These are phyloP conservation scores for Paramarasmius palmivorus DNA, from an alignment of 1,284 basidiomycete species.

Conservation along the genomic window DNA sequence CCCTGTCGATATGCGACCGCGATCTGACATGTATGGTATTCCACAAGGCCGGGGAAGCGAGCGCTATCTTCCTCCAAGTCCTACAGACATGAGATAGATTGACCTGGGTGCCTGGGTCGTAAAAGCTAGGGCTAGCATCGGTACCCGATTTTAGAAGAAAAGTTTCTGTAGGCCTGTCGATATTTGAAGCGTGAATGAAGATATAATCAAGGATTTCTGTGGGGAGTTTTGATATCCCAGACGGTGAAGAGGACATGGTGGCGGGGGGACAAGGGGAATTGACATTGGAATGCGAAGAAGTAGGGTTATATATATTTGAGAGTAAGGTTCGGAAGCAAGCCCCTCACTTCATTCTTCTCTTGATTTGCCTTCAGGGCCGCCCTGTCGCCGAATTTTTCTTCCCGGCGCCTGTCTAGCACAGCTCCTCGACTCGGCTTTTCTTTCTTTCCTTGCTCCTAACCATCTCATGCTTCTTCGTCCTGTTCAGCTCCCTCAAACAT, in stretches of 20 bases:
- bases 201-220: neutral
- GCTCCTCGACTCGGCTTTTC: no score
- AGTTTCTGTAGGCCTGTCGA: conserved; percentile 14
- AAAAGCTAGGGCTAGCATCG: conserved; percentile 40
- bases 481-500: no score
- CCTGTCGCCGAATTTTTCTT: no score
- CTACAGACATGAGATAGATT: conserved; percentile 53
- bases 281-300: neutral
- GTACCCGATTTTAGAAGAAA: conserved; percentile 54
- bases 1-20: conserved; percentile 46
- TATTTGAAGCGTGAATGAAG: neutral
- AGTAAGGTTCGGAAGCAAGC: neutral
- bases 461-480: no score
- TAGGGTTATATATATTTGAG: neutral
- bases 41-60: conserved; percentile 52
- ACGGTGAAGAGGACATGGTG: neutral
- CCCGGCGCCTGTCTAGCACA: no score
- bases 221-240: neutral
- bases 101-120: conserved; percentile 45
- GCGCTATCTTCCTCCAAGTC: conserved; percentile 53
- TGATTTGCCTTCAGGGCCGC: neutral
- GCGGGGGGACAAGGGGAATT: neutral
- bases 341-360: neutral
- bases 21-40: conserved; percentile 52
- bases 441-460: no score